Conservation (phyloP, 140 eudicot species). For the Senecio squalidus region DNA sequence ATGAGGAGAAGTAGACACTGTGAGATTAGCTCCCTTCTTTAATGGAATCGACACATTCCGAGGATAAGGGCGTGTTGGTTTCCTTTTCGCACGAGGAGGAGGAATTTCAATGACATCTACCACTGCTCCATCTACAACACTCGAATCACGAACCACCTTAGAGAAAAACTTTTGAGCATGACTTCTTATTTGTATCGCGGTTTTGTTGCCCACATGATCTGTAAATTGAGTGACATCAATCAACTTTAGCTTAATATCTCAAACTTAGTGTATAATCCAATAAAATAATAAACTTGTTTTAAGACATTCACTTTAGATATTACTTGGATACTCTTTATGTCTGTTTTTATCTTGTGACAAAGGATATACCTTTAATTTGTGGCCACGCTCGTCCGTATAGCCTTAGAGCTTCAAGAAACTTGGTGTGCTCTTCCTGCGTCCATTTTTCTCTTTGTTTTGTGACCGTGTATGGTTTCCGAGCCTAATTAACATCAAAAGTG, state of each 20-base stretch:
- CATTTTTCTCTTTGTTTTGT: constrained; percentile 83
- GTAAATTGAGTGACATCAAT: constrained; percentile 6
- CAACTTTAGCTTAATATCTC: not conserved
- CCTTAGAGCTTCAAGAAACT: constrained; percentile 79
- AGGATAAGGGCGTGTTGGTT: constrained; percentile 80
- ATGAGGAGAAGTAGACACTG: constrained; percentile 26
- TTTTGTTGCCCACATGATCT: constrained; percentile 79
- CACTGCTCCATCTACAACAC: constrained; percentile 18
- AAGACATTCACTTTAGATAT: not conserved
- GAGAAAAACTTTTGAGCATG: constrained; percentile 86
- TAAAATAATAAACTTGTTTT: not conserved
- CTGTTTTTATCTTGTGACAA: not conserved
- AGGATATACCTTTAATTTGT: constrained; percentile 51
- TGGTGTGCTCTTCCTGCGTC: constrained; percentile 79
- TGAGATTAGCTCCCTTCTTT: constrained; percentile 11
- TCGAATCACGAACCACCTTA: constrained; percentile 68
- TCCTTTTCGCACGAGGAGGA: constrained; percentile 86
- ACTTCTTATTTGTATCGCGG: constrained; percentile 86
- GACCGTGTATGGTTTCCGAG: constrained; percentile 73
- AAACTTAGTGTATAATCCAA: not conserved
- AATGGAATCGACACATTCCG: constrained; percentile 39
- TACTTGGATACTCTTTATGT: not conserved
- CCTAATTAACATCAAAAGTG: constrained; percentile 26
- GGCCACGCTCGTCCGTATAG: constrained; percentile 79
- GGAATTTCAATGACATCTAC: constrained; percentile 58